A percentile compares a stretch with the other conserved stretches of the same genome.
These are phyloP conservation scores for Mortierella sp. DNA, from an alignment of 371 early-diverging fungal genomes.

Conservation along the genomic window DNA sequence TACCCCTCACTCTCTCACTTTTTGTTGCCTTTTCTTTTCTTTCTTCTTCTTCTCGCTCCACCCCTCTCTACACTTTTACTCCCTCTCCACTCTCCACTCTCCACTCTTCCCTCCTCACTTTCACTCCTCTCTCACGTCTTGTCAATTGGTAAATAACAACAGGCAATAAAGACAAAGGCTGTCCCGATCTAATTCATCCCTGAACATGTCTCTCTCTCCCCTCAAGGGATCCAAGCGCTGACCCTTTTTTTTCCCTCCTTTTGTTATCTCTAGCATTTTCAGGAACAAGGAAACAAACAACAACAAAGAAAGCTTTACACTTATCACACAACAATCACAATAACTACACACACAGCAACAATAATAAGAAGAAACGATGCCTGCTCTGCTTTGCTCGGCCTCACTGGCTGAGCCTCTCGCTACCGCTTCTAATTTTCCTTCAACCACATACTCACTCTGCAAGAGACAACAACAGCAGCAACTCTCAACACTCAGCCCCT, in stretches of 20 bases:
- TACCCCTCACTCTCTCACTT: not conserved
- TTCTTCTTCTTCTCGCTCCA: not conserved
- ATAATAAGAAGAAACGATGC: constrained; percentile 21
- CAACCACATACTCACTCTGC: not conserved
- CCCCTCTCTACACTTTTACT: not conserved
- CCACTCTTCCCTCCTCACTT: not conserved
- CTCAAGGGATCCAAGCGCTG: constrained; percentile 7
- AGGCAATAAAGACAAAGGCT: not conserved
- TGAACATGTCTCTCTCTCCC: not conserved
- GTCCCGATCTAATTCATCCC: not conserved
- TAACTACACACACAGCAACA: not conserved
- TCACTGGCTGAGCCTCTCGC: not conserved
- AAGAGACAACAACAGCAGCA: constrained; percentile 12
- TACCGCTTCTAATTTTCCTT: not conserved
- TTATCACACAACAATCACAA: not conserved
- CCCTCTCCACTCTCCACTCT: not conserved
- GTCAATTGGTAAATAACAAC: not conserved
- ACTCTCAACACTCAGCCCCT: constrained; percentile 7
- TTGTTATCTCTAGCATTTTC: not conserved
- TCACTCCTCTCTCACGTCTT: not conserved
- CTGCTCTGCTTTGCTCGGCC: constrained; percentile 32
- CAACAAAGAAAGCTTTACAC: not conserved
- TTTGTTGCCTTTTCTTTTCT: not conserved
- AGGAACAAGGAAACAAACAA: not conserved
- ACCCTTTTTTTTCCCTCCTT: not conserved